A percentile compares a stretch with the other conserved stretches of the same genome.
These are phyloP conservation scores for Penicillium lividum DNA, from an alignment of 495 filamentous ascomycete genomes.

Conservation along the genomic window DNA sequence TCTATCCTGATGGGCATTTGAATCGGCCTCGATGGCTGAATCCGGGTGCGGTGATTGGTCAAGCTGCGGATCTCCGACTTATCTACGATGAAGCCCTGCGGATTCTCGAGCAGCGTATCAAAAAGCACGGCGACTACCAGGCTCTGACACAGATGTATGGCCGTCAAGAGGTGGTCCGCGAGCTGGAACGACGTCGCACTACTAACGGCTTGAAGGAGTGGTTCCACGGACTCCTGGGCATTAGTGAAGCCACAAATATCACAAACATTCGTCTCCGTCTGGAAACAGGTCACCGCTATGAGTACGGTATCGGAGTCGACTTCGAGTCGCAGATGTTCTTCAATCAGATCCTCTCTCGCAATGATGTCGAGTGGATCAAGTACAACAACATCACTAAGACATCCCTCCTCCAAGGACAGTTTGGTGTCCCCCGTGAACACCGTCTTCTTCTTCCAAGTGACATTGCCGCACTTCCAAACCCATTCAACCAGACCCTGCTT, in stretches of 20 bases:
- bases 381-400: constrained; percentile 48
- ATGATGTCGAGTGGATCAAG: constrained; percentile 50
- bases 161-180: constrained; percentile 58
- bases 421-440: constrained; percentile 43
- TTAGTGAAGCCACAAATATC: constrained; percentile 50
- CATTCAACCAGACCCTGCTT: constrained; percentile 41
- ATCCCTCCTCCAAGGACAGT: constrained; percentile 40
- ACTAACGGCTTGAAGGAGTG: constrained; percentile 44
- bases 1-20: constrained; percentile 33
- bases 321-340: constrained; percentile 58
- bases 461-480: constrained; percentile 37
- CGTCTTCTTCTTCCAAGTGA: constrained; percentile 47
- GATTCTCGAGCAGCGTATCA: constrained; percentile 41
- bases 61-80: constrained; percentile 50
- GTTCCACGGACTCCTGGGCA: constrained; percentile 44
- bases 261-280: constrained; percentile 42
- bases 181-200: constrained; percentile 47
- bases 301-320: constrained; percentile 60
- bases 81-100: constrained; percentile 50
- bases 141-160: constrained; percentile 59
- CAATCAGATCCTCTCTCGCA: constrained; percentile 44
- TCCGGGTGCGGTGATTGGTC: constrained; percentile 54
- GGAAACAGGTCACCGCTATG: constrained; percentile 47
- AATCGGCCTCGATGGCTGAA: constrained; percentile 56
- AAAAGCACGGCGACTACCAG: constrained; percentile 45